Conservation (phyloP, 225 moss, liverwort and hornwort genomes). For the Neckera pumila region DNA sequence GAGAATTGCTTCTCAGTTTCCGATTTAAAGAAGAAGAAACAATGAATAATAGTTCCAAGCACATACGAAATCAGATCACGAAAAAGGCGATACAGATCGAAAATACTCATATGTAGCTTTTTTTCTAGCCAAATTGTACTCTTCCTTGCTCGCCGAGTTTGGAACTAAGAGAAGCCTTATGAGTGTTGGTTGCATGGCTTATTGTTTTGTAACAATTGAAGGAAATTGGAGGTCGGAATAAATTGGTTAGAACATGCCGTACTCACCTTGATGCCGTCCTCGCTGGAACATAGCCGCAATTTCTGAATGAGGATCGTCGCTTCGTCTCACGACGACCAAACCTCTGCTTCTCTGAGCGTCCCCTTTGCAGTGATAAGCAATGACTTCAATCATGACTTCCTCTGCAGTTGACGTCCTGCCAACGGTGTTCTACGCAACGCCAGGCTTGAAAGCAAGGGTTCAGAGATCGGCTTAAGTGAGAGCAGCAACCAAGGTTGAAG, state of each 20-base stretch:
- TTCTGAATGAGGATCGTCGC: background rate
- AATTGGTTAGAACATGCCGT: background rate
- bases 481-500: background rate
- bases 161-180: background rate
- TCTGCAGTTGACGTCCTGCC: background rate
- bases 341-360: background rate
- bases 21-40: background rate
- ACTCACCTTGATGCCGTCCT: background rate
- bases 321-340: background rate
- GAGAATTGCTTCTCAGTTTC: background rate
- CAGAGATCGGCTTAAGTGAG: background rate
- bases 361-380: conserved; percentile 21
- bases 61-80: background rate
- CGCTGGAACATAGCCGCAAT: background rate
- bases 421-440: background rate
- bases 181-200: background rate
- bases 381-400: conserved; percentile 33
- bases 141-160: background rate
- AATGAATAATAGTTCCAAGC: background rate
- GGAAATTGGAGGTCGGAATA: background rate
- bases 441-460: background rate
- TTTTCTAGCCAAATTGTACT: background rate
- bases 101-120: background rate
- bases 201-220: background rate
- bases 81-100: background rate